Conservation (phyloP, 106 monocot genomes). For the Apostasia shenzhenica region DNA sequence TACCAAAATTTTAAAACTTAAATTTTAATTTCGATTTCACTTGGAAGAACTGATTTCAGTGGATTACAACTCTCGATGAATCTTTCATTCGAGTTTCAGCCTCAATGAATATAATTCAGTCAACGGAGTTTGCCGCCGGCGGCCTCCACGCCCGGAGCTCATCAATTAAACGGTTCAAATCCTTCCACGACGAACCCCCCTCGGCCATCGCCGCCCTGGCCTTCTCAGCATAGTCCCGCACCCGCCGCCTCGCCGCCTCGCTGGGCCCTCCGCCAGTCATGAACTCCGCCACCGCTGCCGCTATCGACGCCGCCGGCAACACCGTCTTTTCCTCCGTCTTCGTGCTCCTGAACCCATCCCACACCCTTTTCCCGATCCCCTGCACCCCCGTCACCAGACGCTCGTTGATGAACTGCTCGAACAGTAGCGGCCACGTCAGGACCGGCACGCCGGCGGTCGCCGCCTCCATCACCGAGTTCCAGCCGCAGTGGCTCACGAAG, state of each 20-base stretch:
- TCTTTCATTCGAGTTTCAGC: no score
- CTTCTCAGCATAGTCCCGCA: slow-evolving; percentile 7
- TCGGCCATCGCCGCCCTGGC: slow-evolving; percentile 25
- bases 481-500: slow-evolving; percentile 55
- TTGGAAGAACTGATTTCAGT: no score
- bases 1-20: no score
- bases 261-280: slow-evolving; percentile 16
- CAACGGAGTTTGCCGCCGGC: no score
- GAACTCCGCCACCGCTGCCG: slow-evolving; percentile 17
- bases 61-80: no score
- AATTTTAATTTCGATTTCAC: no score
- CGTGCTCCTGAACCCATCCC: slow-evolving; percentile 15
- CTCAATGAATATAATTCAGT: no score
- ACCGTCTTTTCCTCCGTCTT: slow-evolving; percentile 3
- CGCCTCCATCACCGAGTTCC: slow-evolving; percentile 46
- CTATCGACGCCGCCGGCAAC: slow-evolving; percentile 23
- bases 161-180: slow-evolving; percentile 23
- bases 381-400: slow-evolving; percentile 20
- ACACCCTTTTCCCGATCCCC: slow-evolving; percentile 24
- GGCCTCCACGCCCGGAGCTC: slow-evolving; percentile 12
- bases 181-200: slow-evolving; percentile 25
- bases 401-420: slow-evolving; percentile 50
- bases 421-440: slow-evolving; percentile 43
- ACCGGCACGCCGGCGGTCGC: slow-evolving; percentile 25
- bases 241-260: slow-evolving; percentile 1